Conservation (phyloP, 1,284 basidiomycete genomes). For the Pseudozyma pruni region DNA sequence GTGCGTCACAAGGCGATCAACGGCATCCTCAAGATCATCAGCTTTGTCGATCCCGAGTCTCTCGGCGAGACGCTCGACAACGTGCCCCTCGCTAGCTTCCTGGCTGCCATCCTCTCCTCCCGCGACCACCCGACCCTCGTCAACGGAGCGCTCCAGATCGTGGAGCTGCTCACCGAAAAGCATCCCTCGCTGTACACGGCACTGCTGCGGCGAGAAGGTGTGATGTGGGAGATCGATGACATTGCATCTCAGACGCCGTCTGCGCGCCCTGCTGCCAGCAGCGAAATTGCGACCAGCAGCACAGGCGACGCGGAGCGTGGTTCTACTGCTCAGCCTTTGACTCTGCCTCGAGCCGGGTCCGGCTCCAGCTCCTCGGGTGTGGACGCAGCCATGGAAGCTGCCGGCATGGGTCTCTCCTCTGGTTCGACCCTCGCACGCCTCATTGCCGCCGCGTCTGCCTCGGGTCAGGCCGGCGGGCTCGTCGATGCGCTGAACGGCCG, state of each 20-base stretch:
- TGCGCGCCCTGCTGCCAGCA: conserved; percentile 77
- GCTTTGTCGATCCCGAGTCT: conserved; percentile 60
- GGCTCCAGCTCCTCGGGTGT: conserved; percentile 3
- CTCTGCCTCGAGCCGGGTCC: conserved; percentile 18
- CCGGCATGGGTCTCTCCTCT: conserved; percentile 17
- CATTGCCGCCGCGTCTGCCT: conserved; percentile 32
- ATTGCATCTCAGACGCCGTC: conserved; percentile 55
- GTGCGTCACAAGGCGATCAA: conserved; percentile 58
- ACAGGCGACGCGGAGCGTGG: conserved; percentile 74
- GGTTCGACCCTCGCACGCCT: conserved; percentile 37
- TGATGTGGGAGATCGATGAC: conserved; percentile 64
- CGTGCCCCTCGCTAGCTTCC: conserved; percentile 64
- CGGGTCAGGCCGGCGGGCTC: conserved; percentile 12
- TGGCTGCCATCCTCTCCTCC: conserved; percentile 61
- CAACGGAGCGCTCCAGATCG: conserved; percentile 62
- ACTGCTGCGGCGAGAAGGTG: conserved; percentile 61
- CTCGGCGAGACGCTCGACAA: conserved; percentile 52
- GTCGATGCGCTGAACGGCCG: conserved; percentile 25
- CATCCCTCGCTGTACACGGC: conserved; percentile 59
- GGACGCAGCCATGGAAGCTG: conserved; percentile 13
- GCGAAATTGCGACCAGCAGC: conserved; percentile 82
- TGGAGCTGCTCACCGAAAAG: conserved; percentile 62
- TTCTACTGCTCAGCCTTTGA: conserved; percentile 18
- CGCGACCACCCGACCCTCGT: conserved; percentile 54
- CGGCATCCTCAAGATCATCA: conserved; percentile 63